Percentiles rank a stretch among this genome's conserved stretches.
Evolutionary conservation across 2,329 filamentous ascomycete species (phyloP).

Genomic region (Calonectria pauciramosa): DNA sequence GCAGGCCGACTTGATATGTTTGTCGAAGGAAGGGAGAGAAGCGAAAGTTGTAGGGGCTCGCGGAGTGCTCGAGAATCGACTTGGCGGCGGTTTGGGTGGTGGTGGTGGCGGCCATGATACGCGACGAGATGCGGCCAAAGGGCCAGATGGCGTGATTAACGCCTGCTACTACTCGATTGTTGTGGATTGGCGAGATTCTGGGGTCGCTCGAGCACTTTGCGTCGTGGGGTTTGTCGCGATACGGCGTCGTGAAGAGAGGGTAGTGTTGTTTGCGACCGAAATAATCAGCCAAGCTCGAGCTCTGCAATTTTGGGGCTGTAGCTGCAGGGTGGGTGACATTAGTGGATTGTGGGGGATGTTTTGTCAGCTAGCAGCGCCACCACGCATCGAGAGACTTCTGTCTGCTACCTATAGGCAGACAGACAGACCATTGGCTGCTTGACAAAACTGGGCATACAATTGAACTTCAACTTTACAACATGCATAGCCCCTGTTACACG

Average conservation of each 20-base stretch:
- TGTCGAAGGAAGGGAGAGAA: constrained; percentile 88
- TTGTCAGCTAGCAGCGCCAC: constrained; percentile 34
- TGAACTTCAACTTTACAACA: not conserved
- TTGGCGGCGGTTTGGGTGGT: constrained; percentile 45
- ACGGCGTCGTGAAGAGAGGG: not conserved
- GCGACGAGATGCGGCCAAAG: constrained; percentile 26
- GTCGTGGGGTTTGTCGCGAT: not conserved
- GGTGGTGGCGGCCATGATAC: constrained; percentile 48
- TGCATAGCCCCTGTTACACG: not conserved
- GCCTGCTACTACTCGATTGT: not conserved
- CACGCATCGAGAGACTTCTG: not conserved
- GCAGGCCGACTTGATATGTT: constrained; percentile 87
- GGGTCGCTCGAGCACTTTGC: not conserved
- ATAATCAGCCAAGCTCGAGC: constrained; percentile 13
- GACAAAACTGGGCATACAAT: not conserved
- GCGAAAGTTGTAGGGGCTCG: constrained; percentile 77
- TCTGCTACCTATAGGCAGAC: too few relatives aligned
- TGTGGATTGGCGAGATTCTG: not conserved
- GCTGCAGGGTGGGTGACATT: constrained; percentile 20
- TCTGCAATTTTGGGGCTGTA: constrained; percentile 22
- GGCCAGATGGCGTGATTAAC: constrained; percentile 9
- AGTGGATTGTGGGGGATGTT: constrained; percentile 21
- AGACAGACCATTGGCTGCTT: not conserved
- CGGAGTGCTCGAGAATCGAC: constrained; percentile 70
- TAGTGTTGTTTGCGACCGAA: constrained; percentile 6